These are phyloP conservation scores for Mesembryanthemum crystallinum DNA, from an alignment of 148 eudicot species.

Conservation along the genomic window DNA sequence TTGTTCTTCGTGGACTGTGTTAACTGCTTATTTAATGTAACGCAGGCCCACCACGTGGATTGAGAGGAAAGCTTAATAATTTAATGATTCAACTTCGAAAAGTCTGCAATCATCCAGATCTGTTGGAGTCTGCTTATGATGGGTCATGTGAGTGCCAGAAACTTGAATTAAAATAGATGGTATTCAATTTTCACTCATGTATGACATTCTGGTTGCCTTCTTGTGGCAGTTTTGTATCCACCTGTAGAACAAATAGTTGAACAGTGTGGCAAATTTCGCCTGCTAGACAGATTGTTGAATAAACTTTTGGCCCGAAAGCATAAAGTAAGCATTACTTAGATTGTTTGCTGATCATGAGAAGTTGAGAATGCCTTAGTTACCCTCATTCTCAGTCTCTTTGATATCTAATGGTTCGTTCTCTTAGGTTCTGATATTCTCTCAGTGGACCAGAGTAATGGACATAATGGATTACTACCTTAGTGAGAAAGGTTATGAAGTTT, in stretches of 20 bases:
- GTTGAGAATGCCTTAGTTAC: background rate
- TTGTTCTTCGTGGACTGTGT: background rate
- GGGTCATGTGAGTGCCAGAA: conserved; percentile 66
- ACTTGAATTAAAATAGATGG: too few species aligned
- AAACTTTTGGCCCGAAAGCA: conserved; percentile 75
- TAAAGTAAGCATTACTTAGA: conserved; percentile 48
- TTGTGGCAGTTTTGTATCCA: conserved; percentile 64
- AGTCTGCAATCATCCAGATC: conserved; percentile 97
- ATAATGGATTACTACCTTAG: conserved; percentile 86
- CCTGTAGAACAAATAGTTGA: conserved; percentile 83
- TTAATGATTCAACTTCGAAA: conserved; percentile 94
- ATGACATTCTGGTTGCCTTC: background rate
- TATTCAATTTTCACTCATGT: background rate
- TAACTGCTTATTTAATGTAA: conserved; percentile 17
- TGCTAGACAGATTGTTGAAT: conserved; percentile 70
- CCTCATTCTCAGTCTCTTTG: background rate
- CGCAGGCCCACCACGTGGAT: conserved; percentile 69
- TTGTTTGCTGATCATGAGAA: background rate
- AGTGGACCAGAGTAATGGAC: conserved; percentile 91
- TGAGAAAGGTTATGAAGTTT: conserved; percentile 73
- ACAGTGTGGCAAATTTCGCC: conserved; percentile 86
- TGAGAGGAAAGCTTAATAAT: conserved; percentile 76
- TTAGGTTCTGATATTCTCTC: conserved; percentile 93
- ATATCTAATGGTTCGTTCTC: background rate
- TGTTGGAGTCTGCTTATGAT: conserved; percentile 74